Evolutionary conservation across 2,329 filamentous ascomycete species (phyloP).

Genomic region (Parastagonospora avenae): DNA sequence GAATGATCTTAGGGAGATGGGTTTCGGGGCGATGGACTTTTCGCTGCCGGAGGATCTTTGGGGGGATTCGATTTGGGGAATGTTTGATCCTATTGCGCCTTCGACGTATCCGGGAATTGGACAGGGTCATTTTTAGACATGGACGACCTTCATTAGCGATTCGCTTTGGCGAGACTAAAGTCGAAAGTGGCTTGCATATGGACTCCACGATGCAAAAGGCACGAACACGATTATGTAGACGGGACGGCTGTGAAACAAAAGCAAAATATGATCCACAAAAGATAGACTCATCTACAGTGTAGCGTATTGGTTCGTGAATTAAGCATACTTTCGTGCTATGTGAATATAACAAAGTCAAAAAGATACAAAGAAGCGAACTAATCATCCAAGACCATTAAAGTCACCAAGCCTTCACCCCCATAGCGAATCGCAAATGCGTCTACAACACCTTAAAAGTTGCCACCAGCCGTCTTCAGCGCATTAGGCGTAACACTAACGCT

Average conservation of each 20-base stretch:
- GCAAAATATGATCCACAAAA: too few relatives aligned
- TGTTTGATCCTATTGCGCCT: conserved; percentile 21
- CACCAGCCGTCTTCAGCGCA: conserved; percentile 29
- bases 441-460: conserved; percentile 36
- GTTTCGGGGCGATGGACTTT: conserved; percentile 21
- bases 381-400: background rate
- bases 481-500: conserved; percentile 52
- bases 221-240: background rate
- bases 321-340: background rate
- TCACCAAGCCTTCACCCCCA: background rate
- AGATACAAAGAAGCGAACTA: background rate
- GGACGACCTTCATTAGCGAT: background rate
- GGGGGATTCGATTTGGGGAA: conserved; percentile 29
- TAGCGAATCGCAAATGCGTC: background rate
- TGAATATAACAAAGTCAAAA: background rate
- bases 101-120: background rate
- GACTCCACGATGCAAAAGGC: background rate
- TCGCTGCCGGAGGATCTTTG: conserved; percentile 26
- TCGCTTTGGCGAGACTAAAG: too few relatives aligned
- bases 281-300: too few relatives aligned
- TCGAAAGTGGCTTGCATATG: background rate
- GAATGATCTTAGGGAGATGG: conserved; percentile 2
- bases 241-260: background rate
- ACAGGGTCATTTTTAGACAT: too few relatives aligned
- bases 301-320: too few relatives aligned